Evolutionary conservation across 768 basidiomycete genomes (phyloP).

Genomic region (Trametes cubensis): DNA sequence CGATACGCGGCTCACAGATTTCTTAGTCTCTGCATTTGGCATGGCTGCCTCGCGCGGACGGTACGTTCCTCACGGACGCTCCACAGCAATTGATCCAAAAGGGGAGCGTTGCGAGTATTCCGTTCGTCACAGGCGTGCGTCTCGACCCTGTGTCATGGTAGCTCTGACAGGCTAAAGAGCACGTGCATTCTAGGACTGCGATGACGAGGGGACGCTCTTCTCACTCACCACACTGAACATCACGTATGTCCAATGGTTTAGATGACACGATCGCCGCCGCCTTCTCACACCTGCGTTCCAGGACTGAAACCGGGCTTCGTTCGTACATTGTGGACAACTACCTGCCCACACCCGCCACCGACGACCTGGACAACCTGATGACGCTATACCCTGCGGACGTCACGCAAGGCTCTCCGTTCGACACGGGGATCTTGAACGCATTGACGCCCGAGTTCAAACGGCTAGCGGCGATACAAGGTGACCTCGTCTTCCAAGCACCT

Average conservation of each 20-base stretch:
- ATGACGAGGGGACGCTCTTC: conserved; percentile 60
- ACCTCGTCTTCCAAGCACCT: conserved; percentile 53
- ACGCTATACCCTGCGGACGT: conserved; percentile 39
- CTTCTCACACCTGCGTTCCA: conserved; percentile 5
- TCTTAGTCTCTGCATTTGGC: conserved; percentile 47
- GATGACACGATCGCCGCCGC: not conserved
- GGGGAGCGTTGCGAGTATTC: conserved; percentile 50
- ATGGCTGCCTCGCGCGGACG: conserved; percentile 56
- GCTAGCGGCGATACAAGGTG: conserved; percentile 52
- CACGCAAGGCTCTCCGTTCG: conserved; percentile 54
- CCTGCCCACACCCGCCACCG: conserved; percentile 25
- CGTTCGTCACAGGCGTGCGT: conserved; percentile 46
- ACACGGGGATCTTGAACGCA: conserved; percentile 47
- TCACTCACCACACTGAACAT: conserved; percentile 33
- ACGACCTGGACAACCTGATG: conserved; percentile 23
- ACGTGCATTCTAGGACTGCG: conserved; percentile 38
- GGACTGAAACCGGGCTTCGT: conserved; percentile 25
- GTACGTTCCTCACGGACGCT: conserved; percentile 46
- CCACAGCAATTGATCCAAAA: conserved; percentile 44
- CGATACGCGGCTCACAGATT: conserved; percentile 29
- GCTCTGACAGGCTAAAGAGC: not conserved
- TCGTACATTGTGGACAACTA: conserved; percentile 27
- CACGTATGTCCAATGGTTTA: conserved; percentile 26
- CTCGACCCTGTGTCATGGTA: not conserved
- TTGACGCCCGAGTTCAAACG: conserved; percentile 57